These are phyloP conservation scores for Heritiera fomes DNA, from an alignment of 345 rosid genomes.

Conservation along the genomic window DNA sequence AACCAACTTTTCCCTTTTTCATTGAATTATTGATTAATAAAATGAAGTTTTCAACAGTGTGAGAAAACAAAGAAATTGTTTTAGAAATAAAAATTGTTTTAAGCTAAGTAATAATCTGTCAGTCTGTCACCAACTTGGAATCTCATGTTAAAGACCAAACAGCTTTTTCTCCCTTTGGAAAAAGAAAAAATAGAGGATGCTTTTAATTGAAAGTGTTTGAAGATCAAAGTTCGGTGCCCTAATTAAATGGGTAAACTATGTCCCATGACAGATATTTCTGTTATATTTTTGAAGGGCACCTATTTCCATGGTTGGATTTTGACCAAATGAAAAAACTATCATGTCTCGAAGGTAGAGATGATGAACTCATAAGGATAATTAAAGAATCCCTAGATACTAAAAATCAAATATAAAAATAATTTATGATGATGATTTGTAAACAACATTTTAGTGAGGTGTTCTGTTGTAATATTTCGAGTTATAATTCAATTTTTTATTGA, in stretches of 20 bases:
- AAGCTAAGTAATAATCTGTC: neutral
- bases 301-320: neutral
- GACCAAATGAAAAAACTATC: neutral
- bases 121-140: neutral
- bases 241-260: neutral
- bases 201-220: neutral
- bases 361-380: neutral
- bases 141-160: neutral
- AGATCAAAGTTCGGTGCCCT: neutral
- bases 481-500: too few relatives aligned
- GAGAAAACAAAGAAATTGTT: too few relatives aligned
- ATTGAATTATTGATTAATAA: neutral
- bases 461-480: too few relatives aligned
- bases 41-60: too few relatives aligned
- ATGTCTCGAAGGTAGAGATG: neutral
- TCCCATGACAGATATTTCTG: conserved; percentile 19
- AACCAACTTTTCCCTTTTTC: neutral
- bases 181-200: neutral
- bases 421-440: too few relatives aligned
- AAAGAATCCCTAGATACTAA: too few relatives aligned
- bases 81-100: neutral
- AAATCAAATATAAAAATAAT: too few relatives aligned
- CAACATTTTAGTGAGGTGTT: too few relatives aligned
- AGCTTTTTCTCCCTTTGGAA: neutral
- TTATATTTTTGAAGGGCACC: conserved; percentile 5